These are phyloP conservation scores for Neonectria neomacrospora DNA, from an alignment of 2,329 filamentous ascomycete genomes.

Conservation along the genomic window DNA sequence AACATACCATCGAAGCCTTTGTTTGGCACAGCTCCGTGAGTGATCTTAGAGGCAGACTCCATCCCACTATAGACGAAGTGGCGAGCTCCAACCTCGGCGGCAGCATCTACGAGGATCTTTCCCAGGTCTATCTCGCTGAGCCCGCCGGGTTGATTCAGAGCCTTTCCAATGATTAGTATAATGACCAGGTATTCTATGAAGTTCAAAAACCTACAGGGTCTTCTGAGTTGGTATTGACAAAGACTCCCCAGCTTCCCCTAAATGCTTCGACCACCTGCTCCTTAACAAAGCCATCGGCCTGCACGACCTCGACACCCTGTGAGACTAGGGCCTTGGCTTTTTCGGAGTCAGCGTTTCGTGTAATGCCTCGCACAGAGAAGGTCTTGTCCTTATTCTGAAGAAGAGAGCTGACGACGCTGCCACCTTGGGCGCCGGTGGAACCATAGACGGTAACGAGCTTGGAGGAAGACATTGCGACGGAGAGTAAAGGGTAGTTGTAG, in stretches of 20 bases:
- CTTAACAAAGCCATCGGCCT: constrained; percentile 44
- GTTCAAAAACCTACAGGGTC: constrained; percentile 40
- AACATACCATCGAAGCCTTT: constrained; percentile 50
- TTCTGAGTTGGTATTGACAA: constrained; percentile 49
- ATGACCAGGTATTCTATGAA: background rate
- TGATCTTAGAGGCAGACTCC: constrained; percentile 47
- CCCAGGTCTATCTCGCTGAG: constrained; percentile 51
- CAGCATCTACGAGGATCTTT: constrained; percentile 49
- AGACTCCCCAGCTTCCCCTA: constrained; percentile 48
- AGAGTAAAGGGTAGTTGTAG: background rate
- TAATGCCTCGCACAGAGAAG: constrained; percentile 46
- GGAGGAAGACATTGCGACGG: constrained; percentile 38
- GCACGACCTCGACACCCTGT: constrained; percentile 46
- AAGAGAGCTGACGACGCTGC: constrained; percentile 46
- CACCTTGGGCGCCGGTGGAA: constrained; percentile 47
- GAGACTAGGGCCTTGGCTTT: constrained; percentile 43
- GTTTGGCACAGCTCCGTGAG: constrained; percentile 46
- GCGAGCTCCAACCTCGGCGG: constrained; percentile 47
- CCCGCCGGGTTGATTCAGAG: constrained; percentile 40
- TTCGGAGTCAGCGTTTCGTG: constrained; percentile 44
- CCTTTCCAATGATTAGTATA: constrained; percentile 29
- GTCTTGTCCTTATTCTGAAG: constrained; percentile 43
- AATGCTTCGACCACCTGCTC: constrained; percentile 44
- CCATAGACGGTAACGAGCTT: constrained; percentile 49
- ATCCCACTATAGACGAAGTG: constrained; percentile 53